These are phyloP conservation scores for Dactylellina drechsleri DNA, from an alignment of 2,329 filamentous ascomycete genomes.

Conservation along the genomic window DNA sequence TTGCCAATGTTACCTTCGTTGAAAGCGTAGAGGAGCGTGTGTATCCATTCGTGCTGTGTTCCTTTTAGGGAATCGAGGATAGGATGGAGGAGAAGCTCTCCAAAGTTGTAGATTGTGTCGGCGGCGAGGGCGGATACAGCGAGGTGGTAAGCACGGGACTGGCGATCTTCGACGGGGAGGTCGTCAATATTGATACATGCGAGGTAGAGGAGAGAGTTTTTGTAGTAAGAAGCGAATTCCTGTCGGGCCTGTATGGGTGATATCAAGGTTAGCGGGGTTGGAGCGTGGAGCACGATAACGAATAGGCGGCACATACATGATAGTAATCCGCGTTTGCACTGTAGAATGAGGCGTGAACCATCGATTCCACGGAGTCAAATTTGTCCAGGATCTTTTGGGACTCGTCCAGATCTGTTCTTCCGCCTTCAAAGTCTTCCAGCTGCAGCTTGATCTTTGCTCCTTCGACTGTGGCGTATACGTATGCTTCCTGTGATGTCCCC, in stretches of 20 bases:
- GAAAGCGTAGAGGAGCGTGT: constrained; percentile 95
- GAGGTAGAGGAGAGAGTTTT: constrained; percentile 95
- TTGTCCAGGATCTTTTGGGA: constrained; percentile 87
- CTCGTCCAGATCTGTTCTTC: constrained; percentile 84
- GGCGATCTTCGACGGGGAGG: constrained; percentile 78
- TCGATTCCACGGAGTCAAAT: constrained; percentile 93
- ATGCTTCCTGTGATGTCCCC: constrained; percentile 91
- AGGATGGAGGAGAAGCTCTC: constrained; percentile 95
- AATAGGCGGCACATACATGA: constrained; percentile 67
- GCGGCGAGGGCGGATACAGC: constrained; percentile 92
- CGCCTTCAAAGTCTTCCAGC: constrained; percentile 80
- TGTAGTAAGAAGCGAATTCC: constrained; percentile 96
- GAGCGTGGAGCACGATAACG: constrained; percentile 2
- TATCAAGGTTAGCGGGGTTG: constrained; percentile 43
- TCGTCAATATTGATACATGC: constrained; percentile 88
- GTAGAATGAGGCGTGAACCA: constrained; percentile 97
- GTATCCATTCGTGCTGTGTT: constrained; percentile 84
- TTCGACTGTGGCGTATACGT: constrained; percentile 91
- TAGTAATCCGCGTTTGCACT: constrained; percentile 94
- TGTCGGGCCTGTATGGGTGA: constrained; percentile 70
- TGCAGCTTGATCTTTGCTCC: constrained; percentile 87
- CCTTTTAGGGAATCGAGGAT: constrained; percentile 86
- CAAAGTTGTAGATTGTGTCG: constrained; percentile 98
- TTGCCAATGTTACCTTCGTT: constrained; percentile 91
- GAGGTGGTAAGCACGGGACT: constrained; percentile 87